Conservation (phyloP, 169 alveolate genomes). For the Plasmodium adleri region DNA sequence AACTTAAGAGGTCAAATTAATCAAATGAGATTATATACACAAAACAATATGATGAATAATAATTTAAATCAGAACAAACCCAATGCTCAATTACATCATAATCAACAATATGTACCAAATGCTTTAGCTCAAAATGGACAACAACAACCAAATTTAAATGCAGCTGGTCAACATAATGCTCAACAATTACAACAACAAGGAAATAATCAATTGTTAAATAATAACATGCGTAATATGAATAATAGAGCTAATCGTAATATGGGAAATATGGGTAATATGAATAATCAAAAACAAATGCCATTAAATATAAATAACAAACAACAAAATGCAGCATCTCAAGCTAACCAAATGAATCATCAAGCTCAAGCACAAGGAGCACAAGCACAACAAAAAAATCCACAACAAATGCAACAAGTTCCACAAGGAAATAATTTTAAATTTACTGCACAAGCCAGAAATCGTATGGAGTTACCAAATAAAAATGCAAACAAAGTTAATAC, state of each 20-base stretch:
- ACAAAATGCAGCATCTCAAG: slow-evolving; percentile 6
- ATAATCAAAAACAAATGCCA: slow-evolving; percentile 56
- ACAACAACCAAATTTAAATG: slow-evolving; percentile 18
- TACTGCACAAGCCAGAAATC: slow-evolving; percentile 89
- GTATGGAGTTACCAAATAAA: slow-evolving; percentile 78
- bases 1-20: slow-evolving; percentile 72
- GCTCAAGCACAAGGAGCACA: slow-evolving; percentile 31
- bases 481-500: slow-evolving; percentile 50
- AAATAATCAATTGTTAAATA: slow-evolving; percentile 40
- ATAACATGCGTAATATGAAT: slow-evolving; percentile 71
- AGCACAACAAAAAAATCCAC: slow-evolving; percentile 28
- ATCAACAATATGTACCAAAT: slow-evolving; percentile 32
- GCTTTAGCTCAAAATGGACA: slow-evolving; percentile 30
- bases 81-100: slow-evolving; percentile 34
- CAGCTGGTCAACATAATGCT: slow-evolving; percentile 20
- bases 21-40: slow-evolving; percentile 72
- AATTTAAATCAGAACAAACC: slow-evolving; percentile 46
- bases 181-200: slow-evolving; percentile 47
- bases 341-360: slow-evolving; percentile 28
- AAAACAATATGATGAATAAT: slow-evolving; percentile 48
- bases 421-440: slow-evolving; percentile 80
- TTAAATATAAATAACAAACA: slow-evolving; percentile 31
- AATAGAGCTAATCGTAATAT: slow-evolving; percentile 39
- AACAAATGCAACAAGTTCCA: slow-evolving; percentile 53
- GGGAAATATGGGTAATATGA: slow-evolving; percentile 33